Conservation (phyloP, 495 filamentous ascomycete species). For the Parathielavia hyrcaniae region DNA sequence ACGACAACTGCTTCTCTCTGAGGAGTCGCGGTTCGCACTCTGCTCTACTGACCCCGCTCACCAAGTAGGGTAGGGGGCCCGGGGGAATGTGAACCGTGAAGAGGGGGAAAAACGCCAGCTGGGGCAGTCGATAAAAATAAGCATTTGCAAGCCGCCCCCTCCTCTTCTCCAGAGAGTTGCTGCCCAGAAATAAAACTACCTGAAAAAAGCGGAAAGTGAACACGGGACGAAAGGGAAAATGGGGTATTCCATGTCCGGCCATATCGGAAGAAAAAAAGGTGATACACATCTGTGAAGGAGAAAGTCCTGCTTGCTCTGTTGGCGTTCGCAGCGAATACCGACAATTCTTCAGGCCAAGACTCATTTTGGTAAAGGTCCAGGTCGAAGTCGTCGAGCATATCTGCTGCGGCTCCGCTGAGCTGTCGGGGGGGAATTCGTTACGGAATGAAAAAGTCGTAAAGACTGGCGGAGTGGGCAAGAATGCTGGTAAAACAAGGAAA, state of each 20-base stretch:
- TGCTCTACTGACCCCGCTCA: conserved; percentile 5
- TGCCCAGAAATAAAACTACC: conserved; percentile 18
- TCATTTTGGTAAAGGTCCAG: no score
- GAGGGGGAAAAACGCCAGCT: background rate
- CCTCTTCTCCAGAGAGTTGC: conserved; percentile 10
- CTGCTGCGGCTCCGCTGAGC: background rate
- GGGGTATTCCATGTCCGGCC: conserved; percentile 26
- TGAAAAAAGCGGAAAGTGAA: background rate
- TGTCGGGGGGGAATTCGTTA: background rate
- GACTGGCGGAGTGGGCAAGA: background rate
- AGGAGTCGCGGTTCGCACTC: conserved; percentile 4
- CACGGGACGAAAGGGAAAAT: conserved; percentile 8
- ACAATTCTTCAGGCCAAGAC: background rate
- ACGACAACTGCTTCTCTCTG: background rate
- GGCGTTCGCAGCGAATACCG: conserved; percentile 3
- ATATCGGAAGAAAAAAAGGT: conserved; percentile 23
- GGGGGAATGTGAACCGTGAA: background rate
- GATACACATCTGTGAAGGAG: conserved; percentile 22
- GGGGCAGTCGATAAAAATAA: conserved; percentile 3
- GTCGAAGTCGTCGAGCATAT: background rate
- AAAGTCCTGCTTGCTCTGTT: background rate
- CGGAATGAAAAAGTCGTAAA: conserved; percentile 9
- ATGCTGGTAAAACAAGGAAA: conserved; percentile 10
- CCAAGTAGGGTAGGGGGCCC: background rate
- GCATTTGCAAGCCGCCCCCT: background rate